A percentile compares a stretch with the other conserved stretches of the same genome.
These are phyloP conservation scores for Penicillium sp. DNA, from an alignment of 2,329 filamentous ascomycete genomes.

Conservation along the genomic window DNA sequence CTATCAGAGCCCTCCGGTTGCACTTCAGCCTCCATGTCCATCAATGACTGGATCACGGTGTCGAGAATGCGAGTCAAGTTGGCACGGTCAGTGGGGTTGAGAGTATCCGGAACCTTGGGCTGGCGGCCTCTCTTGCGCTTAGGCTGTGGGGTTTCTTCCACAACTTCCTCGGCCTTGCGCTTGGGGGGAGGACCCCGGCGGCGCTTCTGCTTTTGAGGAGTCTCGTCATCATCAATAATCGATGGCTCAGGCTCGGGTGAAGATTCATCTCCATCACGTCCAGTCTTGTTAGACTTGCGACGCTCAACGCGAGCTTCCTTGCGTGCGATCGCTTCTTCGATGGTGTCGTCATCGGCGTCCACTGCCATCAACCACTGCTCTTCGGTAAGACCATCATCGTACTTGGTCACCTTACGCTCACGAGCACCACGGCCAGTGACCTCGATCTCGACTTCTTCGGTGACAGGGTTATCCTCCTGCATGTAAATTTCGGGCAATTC, in stretches of 20 bases:
- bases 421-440: slow-evolving; percentile 83
- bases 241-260: slow-evolving; percentile 69
- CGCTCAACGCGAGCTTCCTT: slow-evolving; percentile 84
- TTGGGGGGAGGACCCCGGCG: slow-evolving; percentile 80
- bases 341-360: slow-evolving; percentile 91
- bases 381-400: slow-evolving; percentile 95
- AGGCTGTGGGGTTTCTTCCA: slow-evolving; percentile 72
- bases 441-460: slow-evolving; percentile 74
- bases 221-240: slow-evolving; percentile 83
- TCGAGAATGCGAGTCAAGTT: slow-evolving; percentile 78
- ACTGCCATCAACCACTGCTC: slow-evolving; percentile 99
- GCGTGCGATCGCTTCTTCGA: slow-evolving; percentile 87
- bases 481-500: slow-evolving; percentile 95
- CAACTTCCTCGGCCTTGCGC: slow-evolving; percentile 78
- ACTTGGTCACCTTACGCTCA: slow-evolving; percentile 90
- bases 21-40: slow-evolving; percentile 77
- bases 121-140: slow-evolving; percentile 76
- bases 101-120: slow-evolving; percentile 65
- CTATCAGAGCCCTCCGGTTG: slow-evolving; percentile 52
- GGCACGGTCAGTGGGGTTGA: slow-evolving; percentile 69
- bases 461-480: slow-evolving; percentile 76
- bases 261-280: slow-evolving; percentile 55
- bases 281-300: slow-evolving; percentile 72
- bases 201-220: slow-evolving; percentile 72
- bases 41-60: slow-evolving; percentile 73